Conservation (phyloP, 768 basidiomycete species). For the Auriculariales sp. region DNA sequence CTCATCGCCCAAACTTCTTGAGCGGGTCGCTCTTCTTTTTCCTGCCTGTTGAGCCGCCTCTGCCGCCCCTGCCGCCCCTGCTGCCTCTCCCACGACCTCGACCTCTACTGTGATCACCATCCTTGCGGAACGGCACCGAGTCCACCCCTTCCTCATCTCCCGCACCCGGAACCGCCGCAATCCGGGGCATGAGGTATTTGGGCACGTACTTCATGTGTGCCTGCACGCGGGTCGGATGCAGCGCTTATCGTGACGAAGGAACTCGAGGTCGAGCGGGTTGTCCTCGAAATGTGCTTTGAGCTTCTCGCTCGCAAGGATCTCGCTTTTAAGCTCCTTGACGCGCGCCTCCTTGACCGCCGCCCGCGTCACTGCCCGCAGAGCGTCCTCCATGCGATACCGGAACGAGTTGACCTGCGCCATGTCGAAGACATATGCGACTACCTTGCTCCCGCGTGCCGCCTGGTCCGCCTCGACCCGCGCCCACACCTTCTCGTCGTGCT, state of each 20-base stretch:
- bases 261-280: conserved; percentile 86
- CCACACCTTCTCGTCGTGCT: conserved; percentile 65
- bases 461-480: conserved; percentile 65
- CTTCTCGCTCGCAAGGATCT: conserved; percentile 91
- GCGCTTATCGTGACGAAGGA: conserved; percentile 87
- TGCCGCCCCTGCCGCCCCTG: conserved; percentile 19
- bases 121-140: conserved; percentile 66
- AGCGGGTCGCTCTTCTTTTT: conserved; percentile 73
- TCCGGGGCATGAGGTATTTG: conserved; percentile 76
- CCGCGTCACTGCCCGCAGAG: conserved; percentile 74
- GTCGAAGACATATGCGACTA: conserved; percentile 89
- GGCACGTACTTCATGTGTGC: conserved; percentile 95
- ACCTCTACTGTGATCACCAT: conserved; percentile 18
- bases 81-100: conserved; percentile 40
- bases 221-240: conserved; percentile 81
- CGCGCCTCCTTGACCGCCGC: conserved; percentile 80
- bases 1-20: conserved; percentile 41
- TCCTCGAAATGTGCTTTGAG: conserved; percentile 99
- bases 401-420: conserved; percentile 96
- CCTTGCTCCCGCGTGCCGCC: conserved; percentile 33
- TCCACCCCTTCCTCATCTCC: conserved; percentile 19
- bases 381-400: conserved; percentile 96
- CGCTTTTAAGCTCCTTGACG: conserved; percentile 83
- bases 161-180: conserved; percentile 36
- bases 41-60: conserved; percentile 27